Conservation (phyloP, 2,329 filamentous ascomycete species). For the Mariannaea sp. region DNA sequence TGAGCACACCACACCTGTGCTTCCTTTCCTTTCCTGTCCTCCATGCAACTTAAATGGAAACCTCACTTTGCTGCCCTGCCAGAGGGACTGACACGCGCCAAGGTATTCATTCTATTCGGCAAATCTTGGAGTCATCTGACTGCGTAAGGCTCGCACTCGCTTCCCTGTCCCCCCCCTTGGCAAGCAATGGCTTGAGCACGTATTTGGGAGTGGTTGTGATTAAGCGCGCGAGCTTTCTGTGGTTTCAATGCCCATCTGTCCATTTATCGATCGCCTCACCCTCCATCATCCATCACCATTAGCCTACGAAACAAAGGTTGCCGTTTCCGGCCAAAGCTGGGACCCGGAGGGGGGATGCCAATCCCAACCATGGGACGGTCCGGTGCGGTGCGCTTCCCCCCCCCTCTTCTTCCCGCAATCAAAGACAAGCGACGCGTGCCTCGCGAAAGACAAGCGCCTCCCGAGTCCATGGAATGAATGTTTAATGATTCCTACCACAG, state of each 20-base stretch:
- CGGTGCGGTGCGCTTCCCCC: slow-evolving; percentile 9
- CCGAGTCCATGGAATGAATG: slow-evolving; percentile 11
- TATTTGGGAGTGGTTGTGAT: too few species aligned
- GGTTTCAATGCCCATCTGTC: too few species aligned
- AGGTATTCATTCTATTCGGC: neutral
- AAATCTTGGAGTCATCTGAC: neutral
- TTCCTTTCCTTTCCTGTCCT: neutral
- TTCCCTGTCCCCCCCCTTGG: neutral
- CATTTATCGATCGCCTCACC: neutral
- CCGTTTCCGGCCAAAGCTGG: slow-evolving; percentile 27
- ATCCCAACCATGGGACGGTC: slow-evolving; percentile 15
- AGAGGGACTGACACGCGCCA: neutral
- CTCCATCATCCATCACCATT: slow-evolving; percentile 11
- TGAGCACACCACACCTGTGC: neutral
- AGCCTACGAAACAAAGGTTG: slow-evolving; percentile 13
- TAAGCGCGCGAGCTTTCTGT: too few species aligned
- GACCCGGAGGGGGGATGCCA: slow-evolving; percentile 25
- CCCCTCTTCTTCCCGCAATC: too few species aligned
- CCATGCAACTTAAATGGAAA: neutral
- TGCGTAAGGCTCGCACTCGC: neutral
- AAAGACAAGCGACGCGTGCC: slow-evolving; percentile 12
- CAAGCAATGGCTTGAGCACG: neutral
- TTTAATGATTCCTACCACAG: too few species aligned
- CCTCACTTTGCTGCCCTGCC: neutral
- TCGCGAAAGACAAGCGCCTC: slow-evolving; percentile 15